Percentiles rank a stretch among this genome's conserved stretches.
Conservation (phyloP, 192 early-diverging fungal species). For the Gamsiella multidivaricata region DNA sequence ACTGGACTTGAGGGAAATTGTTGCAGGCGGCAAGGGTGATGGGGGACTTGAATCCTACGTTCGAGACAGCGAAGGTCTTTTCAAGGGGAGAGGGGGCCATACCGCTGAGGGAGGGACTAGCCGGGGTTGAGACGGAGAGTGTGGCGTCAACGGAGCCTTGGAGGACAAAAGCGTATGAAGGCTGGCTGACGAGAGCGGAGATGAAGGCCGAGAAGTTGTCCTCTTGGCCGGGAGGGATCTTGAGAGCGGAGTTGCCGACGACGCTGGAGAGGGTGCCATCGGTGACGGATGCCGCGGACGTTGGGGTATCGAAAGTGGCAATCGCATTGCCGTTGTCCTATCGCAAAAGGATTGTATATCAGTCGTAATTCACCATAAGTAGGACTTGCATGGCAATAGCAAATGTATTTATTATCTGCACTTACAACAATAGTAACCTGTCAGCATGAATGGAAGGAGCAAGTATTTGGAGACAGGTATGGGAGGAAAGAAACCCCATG, state of each 20-base stretch:
- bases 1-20: not conserved
- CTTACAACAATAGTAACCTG: too few species aligned
- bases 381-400: too few species aligned
- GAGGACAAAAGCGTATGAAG: not conserved
- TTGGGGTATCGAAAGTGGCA: slow-evolving; percentile 3
- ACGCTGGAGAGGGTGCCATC: not conserved
- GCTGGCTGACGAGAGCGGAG: not conserved
- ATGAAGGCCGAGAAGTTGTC: slow-evolving; percentile 5
- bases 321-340: not conserved
- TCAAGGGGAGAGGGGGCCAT: not conserved
- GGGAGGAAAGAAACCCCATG: too few species aligned
- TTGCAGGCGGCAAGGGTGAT: not conserved
- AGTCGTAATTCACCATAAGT: too few species aligned
- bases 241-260: not conserved
- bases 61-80: not conserved
- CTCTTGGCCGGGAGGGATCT: not conserved
- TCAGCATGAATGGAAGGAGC: too few species aligned
- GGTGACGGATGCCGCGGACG: not conserved
- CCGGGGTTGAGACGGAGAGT: not conserved
- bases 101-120: not conserved
- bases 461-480: too few species aligned
- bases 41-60: not conserved
- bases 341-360: too few species aligned
- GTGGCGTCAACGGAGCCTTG: not conserved
- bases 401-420: too few species aligned